Conservation (phyloP, 1,139 yeast genomes). For the Pneumocystis murina region DNA sequence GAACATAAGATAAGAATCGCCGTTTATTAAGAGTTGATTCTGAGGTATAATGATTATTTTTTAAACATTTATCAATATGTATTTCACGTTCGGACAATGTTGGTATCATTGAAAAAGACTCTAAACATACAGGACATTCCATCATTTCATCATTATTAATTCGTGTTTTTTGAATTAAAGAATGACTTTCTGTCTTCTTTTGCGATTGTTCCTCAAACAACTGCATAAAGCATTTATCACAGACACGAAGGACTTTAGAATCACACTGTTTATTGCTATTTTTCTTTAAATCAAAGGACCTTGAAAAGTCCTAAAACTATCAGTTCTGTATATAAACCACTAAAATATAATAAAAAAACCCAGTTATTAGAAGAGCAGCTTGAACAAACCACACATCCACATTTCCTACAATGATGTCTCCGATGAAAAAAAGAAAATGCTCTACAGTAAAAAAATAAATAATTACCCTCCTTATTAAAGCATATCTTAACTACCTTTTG, state of each 20-base stretch:
- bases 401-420: conserved; percentile 78
- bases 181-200: not conserved
- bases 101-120: conserved; percentile 20
- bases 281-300: conserved; percentile 5
- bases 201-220: not conserved
- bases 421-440: conserved; percentile 54
- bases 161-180: conserved; percentile 11
- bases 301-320: not conserved
- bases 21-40: not conserved
- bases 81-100: conserved; percentile 39
- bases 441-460: not conserved
- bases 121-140: conserved; percentile 17
- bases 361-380: conserved; percentile 36
- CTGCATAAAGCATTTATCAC: conserved; percentile 1
- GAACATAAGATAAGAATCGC: conserved; percentile 2
- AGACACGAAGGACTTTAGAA: conserved; percentile 1
- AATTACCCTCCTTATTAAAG: conserved; percentile 34
- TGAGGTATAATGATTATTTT: conserved; percentile 18
- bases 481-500: conserved; percentile 65
- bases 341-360: conserved; percentile 27
- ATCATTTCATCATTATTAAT: conserved; percentile 12
- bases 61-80: conserved; percentile 59
- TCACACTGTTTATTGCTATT: not conserved
- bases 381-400: conserved; percentile 67
- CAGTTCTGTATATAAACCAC: conserved; percentile 9